A percentile compares a stretch with the other conserved stretches of the same genome.
phyloP scores from a whole-genome alignment of 805 yeast species.

The Suhomyces sp. region DNA sequence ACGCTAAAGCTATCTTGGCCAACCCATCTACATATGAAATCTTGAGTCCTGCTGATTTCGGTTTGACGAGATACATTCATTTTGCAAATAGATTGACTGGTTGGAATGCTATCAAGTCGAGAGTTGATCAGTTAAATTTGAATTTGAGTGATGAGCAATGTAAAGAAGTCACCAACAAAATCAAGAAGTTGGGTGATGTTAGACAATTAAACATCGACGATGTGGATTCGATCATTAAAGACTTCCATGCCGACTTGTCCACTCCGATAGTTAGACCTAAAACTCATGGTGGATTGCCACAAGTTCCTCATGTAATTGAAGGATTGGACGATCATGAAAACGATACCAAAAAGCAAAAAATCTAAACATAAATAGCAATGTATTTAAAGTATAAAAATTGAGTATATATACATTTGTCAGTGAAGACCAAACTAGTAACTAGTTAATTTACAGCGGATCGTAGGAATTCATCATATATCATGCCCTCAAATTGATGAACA shows the following conservation, averaged over 20 bases:
- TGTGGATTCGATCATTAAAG: conserved; percentile 58
- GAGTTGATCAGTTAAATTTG: conserved; percentile 59
- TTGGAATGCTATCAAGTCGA: conserved; percentile 60
- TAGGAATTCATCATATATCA: background rate
- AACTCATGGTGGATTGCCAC: conserved; percentile 4
- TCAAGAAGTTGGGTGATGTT: conserved; percentile 57
- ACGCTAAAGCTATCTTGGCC: conserved; percentile 60
- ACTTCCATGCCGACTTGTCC: conserved; percentile 45
- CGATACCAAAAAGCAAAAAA: conserved; percentile 3
- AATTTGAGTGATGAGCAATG: conserved; percentile 55
- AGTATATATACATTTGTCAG: background rate
- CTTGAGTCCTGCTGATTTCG: conserved; percentile 56
- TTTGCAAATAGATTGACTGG: conserved; percentile 62
- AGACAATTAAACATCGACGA: conserved; percentile 59
- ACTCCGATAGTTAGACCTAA: conserved; percentile 29
- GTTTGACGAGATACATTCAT: conserved; percentile 59
- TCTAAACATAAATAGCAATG: background rate
- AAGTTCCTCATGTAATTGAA: conserved; percentile 11
- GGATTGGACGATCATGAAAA: conserved; percentile 9
- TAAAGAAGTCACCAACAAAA: conserved; percentile 53
- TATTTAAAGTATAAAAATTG: background rate
- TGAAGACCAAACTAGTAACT: background rate
- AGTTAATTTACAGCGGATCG: background rate
- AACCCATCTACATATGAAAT: conserved; percentile 64
- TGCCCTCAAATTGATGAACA: conserved; percentile 5